Evolutionary conservation across 768 basidiomycete species (phyloP).

Genomic region (Sarcodon sp.): DNA sequence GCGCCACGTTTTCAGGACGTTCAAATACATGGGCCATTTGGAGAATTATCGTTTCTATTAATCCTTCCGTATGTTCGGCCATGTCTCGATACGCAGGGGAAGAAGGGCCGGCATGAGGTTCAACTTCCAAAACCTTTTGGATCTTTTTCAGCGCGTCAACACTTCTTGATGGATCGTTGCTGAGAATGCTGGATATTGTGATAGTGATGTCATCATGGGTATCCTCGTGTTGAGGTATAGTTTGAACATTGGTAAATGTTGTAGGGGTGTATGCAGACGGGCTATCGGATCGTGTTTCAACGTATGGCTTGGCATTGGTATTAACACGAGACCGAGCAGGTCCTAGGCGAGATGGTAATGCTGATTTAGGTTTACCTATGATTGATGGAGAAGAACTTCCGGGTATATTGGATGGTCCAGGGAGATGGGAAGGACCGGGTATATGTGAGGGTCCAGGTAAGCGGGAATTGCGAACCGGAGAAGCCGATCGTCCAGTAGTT

Average conservation of each 20-base stretch:
- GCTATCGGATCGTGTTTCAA: background rate
- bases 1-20: slow-evolving; percentile 55
- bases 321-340: slow-evolving; percentile 42
- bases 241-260: slow-evolving; percentile 3
- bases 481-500: slow-evolving; percentile 30
- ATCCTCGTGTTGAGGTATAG: slow-evolving; percentile 2
- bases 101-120: slow-evolving; percentile 60
- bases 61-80: slow-evolving; percentile 66
- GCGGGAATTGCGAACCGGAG: slow-evolving; percentile 15
- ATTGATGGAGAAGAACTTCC: slow-evolving; percentile 20
- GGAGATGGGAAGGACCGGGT: slow-evolving; percentile 13
- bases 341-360: slow-evolving; percentile 66
- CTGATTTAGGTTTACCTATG: slow-evolving; percentile 45
- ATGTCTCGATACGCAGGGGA: slow-evolving; percentile 65
- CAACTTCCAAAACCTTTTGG: slow-evolving; percentile 71
- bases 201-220: slow-evolving; percentile 54
- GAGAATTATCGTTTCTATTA: slow-evolving; percentile 82
- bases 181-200: slow-evolving; percentile 81
- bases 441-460: slow-evolving; percentile 7
- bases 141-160: slow-evolving; percentile 92
- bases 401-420: slow-evolving; percentile 9
- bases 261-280: slow-evolving; percentile 6
- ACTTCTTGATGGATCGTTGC: slow-evolving; percentile 72
- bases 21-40: slow-evolving; percentile 93
- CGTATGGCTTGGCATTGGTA: background rate